Evolutionary conservation across 2,329 filamentous ascomycete genomes (phyloP).

Genomic region (Colletotrichum shisoi): DNA sequence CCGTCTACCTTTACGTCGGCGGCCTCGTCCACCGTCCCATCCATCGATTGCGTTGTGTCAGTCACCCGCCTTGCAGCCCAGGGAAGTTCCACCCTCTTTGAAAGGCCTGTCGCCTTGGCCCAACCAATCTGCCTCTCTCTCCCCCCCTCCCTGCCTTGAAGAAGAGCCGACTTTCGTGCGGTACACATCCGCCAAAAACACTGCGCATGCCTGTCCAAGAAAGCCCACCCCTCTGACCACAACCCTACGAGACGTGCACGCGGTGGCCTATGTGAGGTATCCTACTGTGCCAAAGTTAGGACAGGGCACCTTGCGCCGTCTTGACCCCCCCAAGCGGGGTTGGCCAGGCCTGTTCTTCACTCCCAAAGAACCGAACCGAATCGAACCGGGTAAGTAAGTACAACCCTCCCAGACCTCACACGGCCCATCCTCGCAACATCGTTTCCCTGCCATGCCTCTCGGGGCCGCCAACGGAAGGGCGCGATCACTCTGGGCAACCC

Average conservation of each 20-base stretch:
- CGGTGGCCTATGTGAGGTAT: neutral
- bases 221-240: neutral
- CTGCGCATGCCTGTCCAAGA: neutral
- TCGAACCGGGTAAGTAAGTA: neutral
- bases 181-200: too few species aligned
- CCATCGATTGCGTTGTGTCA: conserved; percentile 2
- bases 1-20: neutral
- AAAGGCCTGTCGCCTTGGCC: neutral
- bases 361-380: neutral
- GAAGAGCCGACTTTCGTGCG: neutral
- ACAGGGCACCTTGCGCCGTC: conserved; percentile 6
- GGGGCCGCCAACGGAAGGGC: neutral
- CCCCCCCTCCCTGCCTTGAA: neutral
- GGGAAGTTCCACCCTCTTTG: conserved; percentile 1
- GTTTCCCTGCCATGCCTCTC: neutral
- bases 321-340: neutral
- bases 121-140: neutral
- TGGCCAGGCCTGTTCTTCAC: neutral
- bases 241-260: conserved; percentile 3
- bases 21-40: neutral
- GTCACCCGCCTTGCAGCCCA: neutral
- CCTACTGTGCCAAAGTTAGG: conserved; percentile 2
- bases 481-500: neutral
- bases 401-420: neutral
- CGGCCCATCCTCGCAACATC: neutral